Evolutionary conservation across 2,329 filamentous ascomycete genomes (phyloP).

Genomic region (Colletotrichum neosansevieriae): DNA sequence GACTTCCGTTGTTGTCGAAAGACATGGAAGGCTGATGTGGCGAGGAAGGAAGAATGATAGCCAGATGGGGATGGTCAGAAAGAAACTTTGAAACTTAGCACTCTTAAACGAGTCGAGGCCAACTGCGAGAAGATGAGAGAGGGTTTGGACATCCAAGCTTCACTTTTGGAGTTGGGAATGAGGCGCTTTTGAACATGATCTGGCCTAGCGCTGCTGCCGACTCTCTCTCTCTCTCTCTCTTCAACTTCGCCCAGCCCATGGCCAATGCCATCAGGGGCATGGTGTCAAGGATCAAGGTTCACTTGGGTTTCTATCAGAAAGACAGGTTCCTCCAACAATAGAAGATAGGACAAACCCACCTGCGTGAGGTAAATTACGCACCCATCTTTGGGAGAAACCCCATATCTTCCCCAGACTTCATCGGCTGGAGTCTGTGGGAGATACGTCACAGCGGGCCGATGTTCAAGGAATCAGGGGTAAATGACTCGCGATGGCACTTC

Average conservation of each 20-base stretch:
- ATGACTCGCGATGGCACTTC: conserved; percentile 29
- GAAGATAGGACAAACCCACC: conserved; percentile 12
- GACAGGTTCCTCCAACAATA: conserved; percentile 30
- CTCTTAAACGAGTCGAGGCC: background rate
- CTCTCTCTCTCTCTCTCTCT: background rate
- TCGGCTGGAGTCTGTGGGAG: background rate
- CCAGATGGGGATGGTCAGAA: background rate
- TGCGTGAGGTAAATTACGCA: conserved; percentile 33
- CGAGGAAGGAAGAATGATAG: background rate
- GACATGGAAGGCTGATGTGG: conserved; percentile 16
- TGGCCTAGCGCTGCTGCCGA: conserved; percentile 14
- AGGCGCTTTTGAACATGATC: conserved; percentile 36
- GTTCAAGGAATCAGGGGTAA: conserved; percentile 26
- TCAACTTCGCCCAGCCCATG: conserved; percentile 4
- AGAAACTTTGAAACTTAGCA: background rate
- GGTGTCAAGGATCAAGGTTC: conserved; percentile 27
- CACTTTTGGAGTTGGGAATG: conserved; percentile 11
- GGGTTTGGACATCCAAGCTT: conserved; percentile 9
- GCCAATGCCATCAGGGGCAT: conserved; percentile 12
- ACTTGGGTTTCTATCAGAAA: conserved; percentile 9
- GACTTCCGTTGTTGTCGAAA: background rate
- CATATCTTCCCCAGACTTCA: conserved; percentile 37
- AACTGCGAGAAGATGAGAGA: conserved; percentile 15
- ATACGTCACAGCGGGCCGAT: conserved; percentile 37
- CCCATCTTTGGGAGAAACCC: conserved; percentile 18